phyloP scores from a whole-genome alignment of 2,329 filamentous ascomycete genomes.

The Aspergillus uvarum region DNA sequence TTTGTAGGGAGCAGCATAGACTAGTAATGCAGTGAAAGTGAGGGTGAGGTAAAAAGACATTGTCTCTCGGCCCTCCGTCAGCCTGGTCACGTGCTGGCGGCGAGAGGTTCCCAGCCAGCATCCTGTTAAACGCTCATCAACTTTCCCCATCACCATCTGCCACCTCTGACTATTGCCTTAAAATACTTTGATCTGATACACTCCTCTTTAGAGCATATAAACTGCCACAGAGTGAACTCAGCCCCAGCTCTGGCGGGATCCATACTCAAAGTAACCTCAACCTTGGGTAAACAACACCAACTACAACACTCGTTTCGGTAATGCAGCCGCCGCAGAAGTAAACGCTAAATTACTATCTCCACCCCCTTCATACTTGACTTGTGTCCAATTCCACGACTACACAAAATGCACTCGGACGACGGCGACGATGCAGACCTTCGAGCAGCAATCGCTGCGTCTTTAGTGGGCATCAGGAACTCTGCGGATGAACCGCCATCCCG shows the following conservation, averaged over 20 bases:
- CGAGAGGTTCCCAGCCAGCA: not conserved
- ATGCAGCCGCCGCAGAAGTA: not conserved
- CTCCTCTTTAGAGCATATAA: not conserved
- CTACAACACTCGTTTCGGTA: not conserved
- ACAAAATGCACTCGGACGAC: conserved; percentile 12
- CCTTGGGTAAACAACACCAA: not conserved
- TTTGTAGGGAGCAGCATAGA: not conserved
- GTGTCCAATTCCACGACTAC: not conserved
- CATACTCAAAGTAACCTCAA: not conserved
- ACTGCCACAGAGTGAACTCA: not conserved
- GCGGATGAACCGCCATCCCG: not conserved
- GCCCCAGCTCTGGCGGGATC: not conserved
- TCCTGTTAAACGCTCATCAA: not conserved
- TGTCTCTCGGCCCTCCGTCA: not conserved
- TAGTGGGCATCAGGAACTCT: conserved; percentile 14
- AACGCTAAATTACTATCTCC: not conserved
- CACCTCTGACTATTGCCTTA: not conserved
- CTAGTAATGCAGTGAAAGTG: not conserved
- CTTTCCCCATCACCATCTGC: not conserved
- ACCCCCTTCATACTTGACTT: not conserved
- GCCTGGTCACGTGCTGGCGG: not conserved
- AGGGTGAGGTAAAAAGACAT: not conserved
- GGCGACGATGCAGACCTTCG: conserved; percentile 16
- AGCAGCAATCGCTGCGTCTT: conserved; percentile 24
- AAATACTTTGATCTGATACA: not conserved